Base-by-base conservation (phyloP, 139 green algal species). In the Chlamydomonas asymmetrica region DNA sequence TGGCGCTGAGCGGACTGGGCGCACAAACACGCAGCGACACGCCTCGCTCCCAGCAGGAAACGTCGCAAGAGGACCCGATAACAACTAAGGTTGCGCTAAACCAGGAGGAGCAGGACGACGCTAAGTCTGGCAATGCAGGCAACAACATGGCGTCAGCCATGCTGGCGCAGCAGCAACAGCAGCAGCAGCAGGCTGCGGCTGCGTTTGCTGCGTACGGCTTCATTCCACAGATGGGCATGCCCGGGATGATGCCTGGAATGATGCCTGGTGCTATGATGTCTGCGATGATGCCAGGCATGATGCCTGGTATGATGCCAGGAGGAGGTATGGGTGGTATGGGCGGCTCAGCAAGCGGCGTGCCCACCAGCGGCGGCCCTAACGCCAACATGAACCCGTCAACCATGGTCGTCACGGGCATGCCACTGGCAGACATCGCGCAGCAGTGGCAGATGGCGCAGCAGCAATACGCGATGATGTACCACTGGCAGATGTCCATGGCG, bases 381-480 rank as follows among this genome's bases (percentile, higher is more conserved):
- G 60, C 5, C 43, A 52, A n/a, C 37, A n/a, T n/a, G n/a, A n/a
- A n/a, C n/a, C n/a, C n/a, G n/a, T n/a, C n/a, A n/a, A n/a, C n/a
- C n/a, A n/a, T n/a, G 32, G 78, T 82, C 18, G 82, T 84, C 0
- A 77, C 69, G 13, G 82, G 82, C 59, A 82, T 65, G 69, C 82
- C 82, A 5, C 50, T 87, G n/a, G 63, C 62, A 3, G 82, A 87
- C 39, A 76, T 82, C 69, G 82, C 74, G 10, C 82, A 87, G 78
- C 82, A 87, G 57, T 87, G 77, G 76, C 82, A 84, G 57, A 66
- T 80, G 67, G 73, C 74, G 50, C 77, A 83, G 63, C 73, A 82
- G 45, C 81, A 86, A 63, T 77, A 87, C 64, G 71, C 78, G n/a
- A 68, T 74, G 0, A 77, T 78, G 3, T 81, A 79, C 54, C 84